Conservation (phyloP, 768 basidiomycete genomes). For the Naganishia randhawae region DNA sequence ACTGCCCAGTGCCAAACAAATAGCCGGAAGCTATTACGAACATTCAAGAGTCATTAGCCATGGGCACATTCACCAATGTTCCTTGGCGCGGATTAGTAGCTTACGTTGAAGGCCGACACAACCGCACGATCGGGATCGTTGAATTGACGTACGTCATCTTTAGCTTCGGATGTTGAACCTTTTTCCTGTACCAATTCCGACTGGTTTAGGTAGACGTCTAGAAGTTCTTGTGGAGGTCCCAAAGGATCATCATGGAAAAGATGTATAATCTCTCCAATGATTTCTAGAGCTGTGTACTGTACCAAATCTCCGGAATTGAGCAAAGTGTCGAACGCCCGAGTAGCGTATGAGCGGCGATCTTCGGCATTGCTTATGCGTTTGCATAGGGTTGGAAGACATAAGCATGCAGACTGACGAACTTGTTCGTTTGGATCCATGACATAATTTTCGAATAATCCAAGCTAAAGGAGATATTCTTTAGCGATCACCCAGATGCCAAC, state of each 20-base stretch:
- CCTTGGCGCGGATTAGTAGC: constrained; percentile 25
- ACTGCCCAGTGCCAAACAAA: constrained; percentile 73
- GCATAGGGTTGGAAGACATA: constrained; percentile 76
- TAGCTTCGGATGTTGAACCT: not conserved
- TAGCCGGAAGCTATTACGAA: constrained; percentile 88
- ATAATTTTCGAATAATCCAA: constrained; percentile 72
- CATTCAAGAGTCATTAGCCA: constrained; percentile 56
- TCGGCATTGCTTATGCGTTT: constrained; percentile 59
- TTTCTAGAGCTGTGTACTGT: constrained; percentile 74
- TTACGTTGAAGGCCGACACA: constrained; percentile 50
- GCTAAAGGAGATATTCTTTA: constrained; percentile 53
- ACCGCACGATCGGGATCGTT: constrained; percentile 45
- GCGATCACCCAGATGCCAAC: not conserved
- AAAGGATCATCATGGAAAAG: constrained; percentile 64
- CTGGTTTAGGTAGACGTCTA: constrained; percentile 64
- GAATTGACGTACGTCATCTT: constrained; percentile 27
- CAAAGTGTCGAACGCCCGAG: constrained; percentile 64
- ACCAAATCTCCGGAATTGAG: constrained; percentile 54
- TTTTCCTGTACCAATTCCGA: not conserved
- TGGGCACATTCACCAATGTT: not conserved
- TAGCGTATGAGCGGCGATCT: constrained; percentile 63
- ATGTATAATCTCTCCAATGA: constrained; percentile 82
- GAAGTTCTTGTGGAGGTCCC: constrained; percentile 67
- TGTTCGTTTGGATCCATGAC: constrained; percentile 69
- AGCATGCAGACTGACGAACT: constrained; percentile 81